phyloP scores from a whole-genome alignment of 192 early-diverging fungal genomes.

The Coemansia asiatica region DNA sequence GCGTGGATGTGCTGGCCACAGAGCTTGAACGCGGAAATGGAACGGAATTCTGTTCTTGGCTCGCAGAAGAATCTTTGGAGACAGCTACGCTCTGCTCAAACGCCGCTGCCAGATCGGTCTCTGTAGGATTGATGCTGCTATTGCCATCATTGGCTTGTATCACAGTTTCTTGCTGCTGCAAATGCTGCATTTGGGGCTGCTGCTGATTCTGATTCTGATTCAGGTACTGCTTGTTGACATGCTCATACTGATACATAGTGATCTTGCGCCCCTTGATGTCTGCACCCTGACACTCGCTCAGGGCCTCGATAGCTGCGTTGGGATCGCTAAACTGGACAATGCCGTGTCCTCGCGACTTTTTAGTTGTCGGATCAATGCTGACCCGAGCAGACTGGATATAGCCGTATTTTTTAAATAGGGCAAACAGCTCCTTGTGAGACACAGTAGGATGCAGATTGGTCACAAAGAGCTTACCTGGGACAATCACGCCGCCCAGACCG shows the following conservation, averaged over 20 bases:
- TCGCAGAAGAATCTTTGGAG: neutral
- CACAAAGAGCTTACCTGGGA: conserved; percentile 56
- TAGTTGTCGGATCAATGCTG: conserved; percentile 48
- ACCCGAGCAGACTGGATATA: conserved; percentile 56
- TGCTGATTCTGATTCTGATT: neutral
- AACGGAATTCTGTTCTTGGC: conserved; percentile 1
- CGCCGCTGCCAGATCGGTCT: conserved; percentile 1
- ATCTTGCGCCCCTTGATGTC: conserved; percentile 57
- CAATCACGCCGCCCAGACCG: conserved; percentile 49
- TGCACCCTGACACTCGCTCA: conserved; percentile 47
- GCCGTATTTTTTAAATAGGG: conserved; percentile 57
- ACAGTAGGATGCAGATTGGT: conserved; percentile 55
- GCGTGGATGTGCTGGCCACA: conserved; percentile 16
- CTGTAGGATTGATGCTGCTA: neutral
- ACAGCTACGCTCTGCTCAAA: conserved; percentile 5
- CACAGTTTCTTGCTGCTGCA: neutral
- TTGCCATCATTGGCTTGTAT: neutral
- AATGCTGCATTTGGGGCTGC: neutral
- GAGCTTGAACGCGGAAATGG: conserved; percentile 31
- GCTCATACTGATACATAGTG: conserved; percentile 55
- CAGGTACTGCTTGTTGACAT: conserved; percentile 41
- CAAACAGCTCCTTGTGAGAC: conserved; percentile 58
- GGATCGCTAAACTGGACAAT: conserved; percentile 56
- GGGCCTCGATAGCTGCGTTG: conserved; percentile 40
- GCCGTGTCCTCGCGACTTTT: conserved; percentile 51